Conservation (phyloP, 129 eudicot species). For the sunflower (Helianthus annuus) region DNA sequence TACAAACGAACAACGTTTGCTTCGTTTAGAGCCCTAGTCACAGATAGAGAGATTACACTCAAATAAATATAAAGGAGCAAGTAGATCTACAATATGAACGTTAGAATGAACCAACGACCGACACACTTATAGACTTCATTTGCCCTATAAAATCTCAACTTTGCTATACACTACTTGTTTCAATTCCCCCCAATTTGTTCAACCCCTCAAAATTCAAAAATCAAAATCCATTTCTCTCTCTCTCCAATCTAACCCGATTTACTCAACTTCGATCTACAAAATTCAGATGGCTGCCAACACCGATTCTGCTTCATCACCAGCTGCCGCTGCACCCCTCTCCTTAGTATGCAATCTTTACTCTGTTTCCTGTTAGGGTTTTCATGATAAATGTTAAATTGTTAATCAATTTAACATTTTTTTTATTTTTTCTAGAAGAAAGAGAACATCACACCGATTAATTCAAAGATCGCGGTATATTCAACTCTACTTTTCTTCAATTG, state of each 20-base stretch:
- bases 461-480: constrained; percentile 63
- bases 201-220: constrained; percentile 3
- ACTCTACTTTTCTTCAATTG: neutral
- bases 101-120: constrained; percentile 7
- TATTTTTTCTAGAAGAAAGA: constrained; percentile 62
- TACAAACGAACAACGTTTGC: no score
- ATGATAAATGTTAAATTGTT: neutral
- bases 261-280: constrained; percentile 16
- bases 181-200: constrained; percentile 12
- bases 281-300: constrained; percentile 31
- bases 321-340: constrained; percentile 13
- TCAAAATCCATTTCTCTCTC: constrained; percentile 23
- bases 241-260: constrained; percentile 5
- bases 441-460: constrained; percentile 55
- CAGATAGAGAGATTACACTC: no score
- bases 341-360: constrained; percentile 7
- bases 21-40: no score
- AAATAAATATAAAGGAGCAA: no score
- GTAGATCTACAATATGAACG: neutral
- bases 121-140: constrained; percentile 15
- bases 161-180: neutral
- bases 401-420: constrained; percentile 9
- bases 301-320: constrained; percentile 19
- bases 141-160: neutral
- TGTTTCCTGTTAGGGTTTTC: neutral